Percentiles rank a stretch among this genome's conserved stretches.
phyloP scores from a whole-genome alignment of 2,329 filamentous ascomycete species.

The Fusarium avenaceum region DNA sequence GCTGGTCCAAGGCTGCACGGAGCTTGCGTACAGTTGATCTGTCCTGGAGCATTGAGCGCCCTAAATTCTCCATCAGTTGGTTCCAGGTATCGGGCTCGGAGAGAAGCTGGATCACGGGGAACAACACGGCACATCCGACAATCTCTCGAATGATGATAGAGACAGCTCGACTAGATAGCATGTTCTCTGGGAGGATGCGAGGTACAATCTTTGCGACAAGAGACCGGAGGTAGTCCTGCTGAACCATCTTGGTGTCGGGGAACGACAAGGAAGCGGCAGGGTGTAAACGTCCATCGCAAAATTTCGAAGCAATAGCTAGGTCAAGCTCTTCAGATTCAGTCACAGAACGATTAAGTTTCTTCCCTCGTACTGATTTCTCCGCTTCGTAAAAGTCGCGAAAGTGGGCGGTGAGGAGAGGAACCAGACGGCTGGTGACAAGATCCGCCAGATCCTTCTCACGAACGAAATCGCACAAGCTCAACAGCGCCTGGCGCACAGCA shows the following conservation, averaged over 20 bases:
- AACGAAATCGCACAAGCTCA: constrained; percentile 78
- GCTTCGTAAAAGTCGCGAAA: constrained; percentile 92
- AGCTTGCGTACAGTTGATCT: constrained; percentile 94
- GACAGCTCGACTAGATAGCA: constrained; percentile 85
- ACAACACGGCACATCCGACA: constrained; percentile 90
- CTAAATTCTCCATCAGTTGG: constrained; percentile 90
- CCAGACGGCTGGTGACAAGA: constrained; percentile 81
- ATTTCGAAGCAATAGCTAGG: constrained; percentile 94
- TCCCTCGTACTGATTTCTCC: constrained; percentile 86
- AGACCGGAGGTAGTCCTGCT: constrained; percentile 89
- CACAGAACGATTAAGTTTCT: constrained; percentile 87
- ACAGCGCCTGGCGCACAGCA: constrained; percentile 79
- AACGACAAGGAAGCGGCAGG: constrained; percentile 85
- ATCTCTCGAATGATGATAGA: constrained; percentile 87
- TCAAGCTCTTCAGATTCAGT: constrained; percentile 98
- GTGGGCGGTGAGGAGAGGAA: constrained; percentile 90
- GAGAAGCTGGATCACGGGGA: constrained; percentile 82
- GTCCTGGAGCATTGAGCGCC: constrained; percentile 90
- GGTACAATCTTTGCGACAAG: constrained; percentile 81
- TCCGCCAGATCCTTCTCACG: constrained; percentile 86
- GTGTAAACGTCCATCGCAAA: constrained; percentile 88
- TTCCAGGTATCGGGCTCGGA: constrained; percentile 98
- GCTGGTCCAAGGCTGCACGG: constrained; percentile 91
- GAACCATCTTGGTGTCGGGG: constrained; percentile 84
- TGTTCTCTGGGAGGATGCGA: constrained; percentile 77